These are phyloP conservation scores for Lathyrus aphaca DNA, from an alignment of 306 rosid genomes.

Conservation along the genomic window DNA sequence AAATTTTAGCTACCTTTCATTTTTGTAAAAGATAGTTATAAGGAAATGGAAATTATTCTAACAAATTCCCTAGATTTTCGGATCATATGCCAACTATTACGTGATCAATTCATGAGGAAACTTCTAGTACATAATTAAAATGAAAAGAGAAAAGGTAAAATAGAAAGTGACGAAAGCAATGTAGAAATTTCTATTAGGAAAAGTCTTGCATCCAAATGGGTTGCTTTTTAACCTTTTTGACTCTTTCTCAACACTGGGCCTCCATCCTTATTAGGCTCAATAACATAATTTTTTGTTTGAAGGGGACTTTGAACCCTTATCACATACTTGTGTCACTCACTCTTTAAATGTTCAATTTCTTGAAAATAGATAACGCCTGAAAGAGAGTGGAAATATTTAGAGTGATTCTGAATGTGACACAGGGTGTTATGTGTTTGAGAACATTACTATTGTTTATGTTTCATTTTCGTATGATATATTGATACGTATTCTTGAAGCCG, in stretches of 20 bases:
- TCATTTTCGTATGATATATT: no score
- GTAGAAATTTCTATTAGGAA: not conserved
- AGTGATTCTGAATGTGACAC: constrained; percentile 17
- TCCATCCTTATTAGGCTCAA: not conserved
- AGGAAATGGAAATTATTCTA: not conserved
- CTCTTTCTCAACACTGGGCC: not conserved
- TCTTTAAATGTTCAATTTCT: no score
- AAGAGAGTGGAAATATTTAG: not conserved
- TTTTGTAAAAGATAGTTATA: no score
- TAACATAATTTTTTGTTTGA: no score
- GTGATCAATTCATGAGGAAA: not conserved
- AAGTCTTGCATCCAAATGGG: not conserved
- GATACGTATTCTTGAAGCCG: no score
- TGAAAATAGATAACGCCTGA: no score
- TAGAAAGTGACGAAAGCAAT: not conserved
- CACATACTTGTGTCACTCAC: no score
- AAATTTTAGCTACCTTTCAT: not conserved
- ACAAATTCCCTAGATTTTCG: not conserved
- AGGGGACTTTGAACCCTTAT: no score
- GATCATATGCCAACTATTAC: not conserved
- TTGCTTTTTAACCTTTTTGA: no score
- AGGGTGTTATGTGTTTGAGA: constrained; percentile 3
- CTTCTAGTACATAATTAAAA: not conserved
- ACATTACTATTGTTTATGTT: not conserved
- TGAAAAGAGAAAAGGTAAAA: not conserved